These are phyloP conservation scores for Saturnispora diversa DNA, from an alignment of 805 yeast genomes.

Conservation along the genomic window DNA sequence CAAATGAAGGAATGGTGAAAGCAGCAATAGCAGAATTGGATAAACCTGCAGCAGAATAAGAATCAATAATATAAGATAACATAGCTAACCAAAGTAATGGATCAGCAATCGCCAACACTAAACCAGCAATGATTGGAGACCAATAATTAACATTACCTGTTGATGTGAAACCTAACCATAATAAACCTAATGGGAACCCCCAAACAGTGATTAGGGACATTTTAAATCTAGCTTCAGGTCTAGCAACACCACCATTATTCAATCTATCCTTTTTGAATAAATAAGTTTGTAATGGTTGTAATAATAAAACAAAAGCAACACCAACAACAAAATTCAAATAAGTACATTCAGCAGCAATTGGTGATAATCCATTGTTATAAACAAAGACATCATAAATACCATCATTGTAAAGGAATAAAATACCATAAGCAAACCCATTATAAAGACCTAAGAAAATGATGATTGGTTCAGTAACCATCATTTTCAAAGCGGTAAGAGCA, in stretches of 20 bases:
- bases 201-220: slow-evolving; percentile 29
- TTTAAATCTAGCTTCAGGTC: slow-evolving; percentile 31
- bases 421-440: slow-evolving; percentile 32
- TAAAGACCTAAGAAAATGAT: slow-evolving; percentile 29
- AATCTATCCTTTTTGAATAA: slow-evolving; percentile 26
- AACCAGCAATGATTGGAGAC: slow-evolving; percentile 31
- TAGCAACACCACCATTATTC: slow-evolving; percentile 28
- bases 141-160: slow-evolving; percentile 28
- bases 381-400: slow-evolving; percentile 32
- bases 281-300: slow-evolving; percentile 29
- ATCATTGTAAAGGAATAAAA: slow-evolving; percentile 30
- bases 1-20: slow-evolving; percentile 31
- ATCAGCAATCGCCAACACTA: slow-evolving; percentile 27
- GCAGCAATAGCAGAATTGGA: slow-evolving; percentile 32
- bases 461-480: slow-evolving; percentile 32
- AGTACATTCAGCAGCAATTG: slow-evolving; percentile 29
- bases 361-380: slow-evolving; percentile 26
- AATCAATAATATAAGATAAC: slow-evolving; percentile 30
- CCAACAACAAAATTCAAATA: slow-evolving; percentile 31
- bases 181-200: slow-evolving; percentile 31
- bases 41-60: slow-evolving; percentile 29
- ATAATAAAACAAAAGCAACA: slow-evolving; percentile 23
- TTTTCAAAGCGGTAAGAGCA: slow-evolving; percentile 27
- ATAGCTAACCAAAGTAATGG: slow-evolving; percentile 31
- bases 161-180: slow-evolving; percentile 32